phyloP scores from a whole-genome alignment of 2,329 filamentous ascomycete genomes.

The Colletotrichum viniferum region DNA sequence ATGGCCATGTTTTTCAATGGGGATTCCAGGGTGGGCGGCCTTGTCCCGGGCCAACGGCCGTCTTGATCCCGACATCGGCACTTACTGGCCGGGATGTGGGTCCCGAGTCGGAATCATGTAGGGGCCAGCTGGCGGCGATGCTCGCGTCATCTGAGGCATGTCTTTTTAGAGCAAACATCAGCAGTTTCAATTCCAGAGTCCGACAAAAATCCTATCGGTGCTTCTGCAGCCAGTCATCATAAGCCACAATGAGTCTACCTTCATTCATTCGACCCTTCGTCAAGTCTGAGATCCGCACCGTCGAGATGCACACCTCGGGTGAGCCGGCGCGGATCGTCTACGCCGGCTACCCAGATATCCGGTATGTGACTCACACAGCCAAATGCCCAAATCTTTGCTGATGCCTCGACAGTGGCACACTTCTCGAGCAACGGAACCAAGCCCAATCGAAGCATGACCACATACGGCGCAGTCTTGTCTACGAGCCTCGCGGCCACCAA shows the following conservation, averaged over 20 bases:
- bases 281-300: background rate
- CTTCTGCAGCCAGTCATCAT: fast-evolving
- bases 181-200: background rate
- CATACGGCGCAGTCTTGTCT: slow-evolving; percentile 9
- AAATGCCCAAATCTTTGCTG: background rate
- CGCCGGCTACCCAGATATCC: slow-evolving; percentile 40
- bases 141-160: background rate
- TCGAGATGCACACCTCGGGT: slow-evolving; percentile 53
- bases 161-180: background rate
- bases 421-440: slow-evolving; percentile 39
- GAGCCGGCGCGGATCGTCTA: slow-evolving; percentile 53
- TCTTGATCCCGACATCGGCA: slow-evolving; percentile 5
- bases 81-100: background rate
- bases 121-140: background rate
- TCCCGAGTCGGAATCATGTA: background rate
- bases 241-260: background rate
- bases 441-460: slow-evolving; percentile 7
- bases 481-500: slow-evolving; percentile 17
- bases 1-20: background rate
- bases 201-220: no score
- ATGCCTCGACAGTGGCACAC: slow-evolving; percentile 30
- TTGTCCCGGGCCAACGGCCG: background rate
- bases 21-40: background rate
- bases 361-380: background rate
- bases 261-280: background rate